Evolutionary conservation across 306 rosid genomes (phyloP).

Genomic region (Prunus armeniaca): DNA sequence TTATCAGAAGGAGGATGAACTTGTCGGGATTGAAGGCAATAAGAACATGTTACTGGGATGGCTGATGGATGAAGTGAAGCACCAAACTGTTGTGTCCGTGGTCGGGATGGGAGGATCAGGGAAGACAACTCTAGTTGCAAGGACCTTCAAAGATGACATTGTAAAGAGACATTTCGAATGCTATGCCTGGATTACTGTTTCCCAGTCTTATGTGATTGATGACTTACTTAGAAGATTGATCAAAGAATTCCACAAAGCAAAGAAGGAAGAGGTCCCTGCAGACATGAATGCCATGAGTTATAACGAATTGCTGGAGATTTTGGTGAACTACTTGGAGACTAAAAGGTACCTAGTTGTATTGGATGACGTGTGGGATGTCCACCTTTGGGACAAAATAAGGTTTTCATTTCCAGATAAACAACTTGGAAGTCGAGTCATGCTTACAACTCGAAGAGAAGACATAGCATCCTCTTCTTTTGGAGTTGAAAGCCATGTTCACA

Average conservation of each 20-base stretch:
- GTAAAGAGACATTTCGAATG: background rate
- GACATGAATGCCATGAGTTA: too few relatives aligned
- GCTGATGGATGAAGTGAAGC: background rate
- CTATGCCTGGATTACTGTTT: slow-evolving; percentile 17
- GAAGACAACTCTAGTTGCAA: background rate
- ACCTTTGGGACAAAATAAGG: background rate
- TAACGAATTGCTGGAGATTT: too few relatives aligned
- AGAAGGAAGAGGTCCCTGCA: background rate
- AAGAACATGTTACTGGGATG: background rate
- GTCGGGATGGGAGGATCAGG: background rate
- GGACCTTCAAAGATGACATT: background rate
- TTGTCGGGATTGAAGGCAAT: background rate
- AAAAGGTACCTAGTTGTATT: slow-evolving; percentile 9
- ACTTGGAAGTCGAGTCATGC: slow-evolving; percentile 19
- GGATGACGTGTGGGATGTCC: slow-evolving; percentile 18
- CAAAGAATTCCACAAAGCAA: background rate
- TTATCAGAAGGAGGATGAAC: background rate
- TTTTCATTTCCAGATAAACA: slow-evolving; percentile 6
- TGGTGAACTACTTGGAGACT: slow-evolving; percentile 2
- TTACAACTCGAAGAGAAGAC: slow-evolving; percentile 20
- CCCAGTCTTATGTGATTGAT: slow-evolving; percentile 15
- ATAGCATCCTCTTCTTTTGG: slow-evolving; percentile 8
- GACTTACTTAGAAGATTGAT: slow-evolving; percentile 26
- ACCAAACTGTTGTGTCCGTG: background rate
- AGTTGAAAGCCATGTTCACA: slow-evolving; percentile 7